phyloP scores from a whole-genome alignment of 129 eudicot genomes.

The Kitagawia praeruptora region DNA sequence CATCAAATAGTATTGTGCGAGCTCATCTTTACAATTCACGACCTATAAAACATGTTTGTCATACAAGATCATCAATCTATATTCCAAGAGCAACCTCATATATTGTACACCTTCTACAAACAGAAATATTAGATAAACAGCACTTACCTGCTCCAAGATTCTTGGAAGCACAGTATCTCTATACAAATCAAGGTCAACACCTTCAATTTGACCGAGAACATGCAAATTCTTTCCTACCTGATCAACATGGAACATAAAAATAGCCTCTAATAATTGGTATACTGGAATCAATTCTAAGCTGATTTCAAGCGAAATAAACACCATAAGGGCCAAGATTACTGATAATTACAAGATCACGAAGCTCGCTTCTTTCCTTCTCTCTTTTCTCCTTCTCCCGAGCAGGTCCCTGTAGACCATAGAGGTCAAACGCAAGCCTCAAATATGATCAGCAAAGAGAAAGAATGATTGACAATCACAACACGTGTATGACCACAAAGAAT shows the following conservation, averaged over 20 bases:
- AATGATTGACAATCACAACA: conserved; percentile 31
- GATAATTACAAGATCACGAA: conserved; percentile 88
- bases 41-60: conserved; percentile 40
- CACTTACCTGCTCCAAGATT: conserved; percentile 78
- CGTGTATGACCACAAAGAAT: conserved; percentile 35
- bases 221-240: conserved; percentile 98
- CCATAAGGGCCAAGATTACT: conserved; percentile 18
- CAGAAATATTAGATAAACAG: neutral
- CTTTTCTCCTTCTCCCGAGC: conserved; percentile 88
- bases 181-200: conserved; percentile 91
- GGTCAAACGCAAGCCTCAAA: conserved; percentile 40
- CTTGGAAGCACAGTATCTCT: conserved; percentile 87
- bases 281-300: neutral
- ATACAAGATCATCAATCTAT: conserved; percentile 12
- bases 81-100: neutral
- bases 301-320: conserved; percentile 8
- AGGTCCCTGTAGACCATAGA: conserved; percentile 81
- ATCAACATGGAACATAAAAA: conserved; percentile 21
- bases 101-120: neutral
- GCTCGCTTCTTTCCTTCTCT: conserved; percentile 95
- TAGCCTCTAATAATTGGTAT: conserved; percentile 19
- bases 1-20: conserved; percentile 91
- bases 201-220: conserved; percentile 97
- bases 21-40: conserved; percentile 96
- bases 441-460: conserved; percentile 40